Evolutionary conservation across 345 rosid species (phyloP), one percentile per base, ranked within the genome.

Genomic region (Stellera chamaejasme): DNA sequence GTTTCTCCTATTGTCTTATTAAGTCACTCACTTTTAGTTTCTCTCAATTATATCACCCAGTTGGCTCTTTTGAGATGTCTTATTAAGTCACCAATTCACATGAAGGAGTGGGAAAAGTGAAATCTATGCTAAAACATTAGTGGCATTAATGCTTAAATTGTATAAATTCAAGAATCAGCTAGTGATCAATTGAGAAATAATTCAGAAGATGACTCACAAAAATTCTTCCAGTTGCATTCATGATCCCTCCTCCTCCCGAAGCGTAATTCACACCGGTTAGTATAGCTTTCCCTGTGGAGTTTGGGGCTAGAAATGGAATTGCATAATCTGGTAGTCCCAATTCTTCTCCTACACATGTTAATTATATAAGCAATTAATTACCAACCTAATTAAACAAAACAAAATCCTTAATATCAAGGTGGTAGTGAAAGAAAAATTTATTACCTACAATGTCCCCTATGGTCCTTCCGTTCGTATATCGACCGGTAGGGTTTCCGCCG

Each of bases 191-290:
- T 19, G 45, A 50, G 16, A 52, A 13, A 16, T 26, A 13, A 16
- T 26, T 48, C 2, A 58, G 52, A 27, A 23, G 12, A 4, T 25
- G 16, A 54, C 78, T 69, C 16, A 86, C 98, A 64, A 91, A 91
- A 4, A 91, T 81, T 72, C 88, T 83, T 55, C 98, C 98, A 3
- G 98, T 92, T 32, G 90, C 96, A 72, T 92, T 92, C 76, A 88
- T 48, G 62, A 92, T 66, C 43, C 98, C 96, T 72, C 95, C 98
- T 66, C 83, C 98, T 48, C 98, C 98, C 11, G 96, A 92, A 26
- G 93, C 98, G 61, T 85, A 92, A 66, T 85, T 92, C 46, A 88
- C 96, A 44, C 98, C 96, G 48, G 52, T 48, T 25, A 83, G 47
- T 64, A 92, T 50, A 16, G 82, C 70, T 74, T 82, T 84, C 52